Base-by-base conservation (phyloP, 1,284 basidiomycete species). In the Omphalotus olearius region DNA sequence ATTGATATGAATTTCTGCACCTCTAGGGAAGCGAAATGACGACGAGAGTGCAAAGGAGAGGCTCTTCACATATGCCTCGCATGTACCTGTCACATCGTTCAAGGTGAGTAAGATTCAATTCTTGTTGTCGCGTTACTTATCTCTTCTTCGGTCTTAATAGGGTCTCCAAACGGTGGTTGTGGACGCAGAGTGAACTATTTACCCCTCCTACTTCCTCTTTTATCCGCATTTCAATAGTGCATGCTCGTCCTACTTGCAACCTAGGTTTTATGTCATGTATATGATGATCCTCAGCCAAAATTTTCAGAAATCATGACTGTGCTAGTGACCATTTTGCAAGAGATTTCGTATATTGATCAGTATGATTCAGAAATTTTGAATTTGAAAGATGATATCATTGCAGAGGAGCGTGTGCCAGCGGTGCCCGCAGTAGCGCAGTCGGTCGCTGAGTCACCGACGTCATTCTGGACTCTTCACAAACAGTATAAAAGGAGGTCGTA, bases 21-120 rank as follows among this genome's bases (percentile, higher is more conserved):
- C 45, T 48, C 59, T 3, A 56, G 90, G 88, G 88, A 60, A 89
- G 72, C 86, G 92, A 66, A 94, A 94, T 69, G 93, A 97, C 71
- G 93, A 95, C 64, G 93, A 97, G 78, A 89, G 87, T 64, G 93
- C 93, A 57, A 96, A 95, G 78, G 94, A 98, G 80, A 97, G 96
- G 79, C 85, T 98, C 54, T 97, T 80, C 82, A 95, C 93, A 47
- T 91, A 93, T 68, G 94, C 90, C 57, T 83, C 82, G 56, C 81
- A 89, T 66, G 86, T 97, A 58, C 77, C 82, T 46, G 89, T 91
- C 50, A 70, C 78, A 43, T 79, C 88, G 50, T 94, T 93, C 87
- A 94, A 95, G 87, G 91, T 84, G 54, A 53, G 30, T 41, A 33
- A 14, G 14, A 23, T 46, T n/a, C 18, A 39, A 25, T 14, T 11